phyloP scores from a whole-genome alignment of 1,139 yeast genomes.

The Candida mesenterica region DNA sequence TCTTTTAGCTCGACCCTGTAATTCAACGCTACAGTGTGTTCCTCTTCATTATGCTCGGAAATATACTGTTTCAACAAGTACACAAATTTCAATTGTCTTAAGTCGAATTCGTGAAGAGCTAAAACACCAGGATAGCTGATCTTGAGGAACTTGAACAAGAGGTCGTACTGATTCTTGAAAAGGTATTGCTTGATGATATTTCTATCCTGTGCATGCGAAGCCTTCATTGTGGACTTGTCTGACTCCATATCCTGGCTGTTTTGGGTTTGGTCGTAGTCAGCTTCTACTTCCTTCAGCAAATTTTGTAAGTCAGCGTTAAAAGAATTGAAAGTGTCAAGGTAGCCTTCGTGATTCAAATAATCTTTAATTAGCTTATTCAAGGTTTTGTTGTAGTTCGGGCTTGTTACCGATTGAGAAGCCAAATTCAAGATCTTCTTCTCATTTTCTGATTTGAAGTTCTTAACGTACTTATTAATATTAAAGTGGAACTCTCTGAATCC shows the following conservation, averaged over 20 bases:
- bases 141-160: slow-evolving; percentile 42
- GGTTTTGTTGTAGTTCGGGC: slow-evolving; percentile 27
- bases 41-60: slow-evolving; percentile 15
- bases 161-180: slow-evolving; percentile 47
- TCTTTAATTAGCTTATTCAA: slow-evolving; percentile 61
- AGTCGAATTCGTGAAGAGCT: slow-evolving; percentile 44
- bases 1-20: slow-evolving; percentile 11
- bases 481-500: slow-evolving; percentile 68
- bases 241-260: slow-evolving; percentile 11
- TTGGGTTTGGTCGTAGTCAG: slow-evolving; percentile 2
- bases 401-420: slow-evolving; percentile 3
- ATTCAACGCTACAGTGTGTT: slow-evolving; percentile 12
- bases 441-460: slow-evolving; percentile 33
- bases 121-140: slow-evolving; percentile 48
- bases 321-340: slow-evolving; percentile 62
- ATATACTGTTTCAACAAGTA: slow-evolving; percentile 23
- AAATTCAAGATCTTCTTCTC: slow-evolving; percentile 19
- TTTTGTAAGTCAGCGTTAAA: slow-evolving; percentile 46
- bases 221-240: slow-evolving; percentile 16
- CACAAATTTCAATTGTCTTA: slow-evolving; percentile 52
- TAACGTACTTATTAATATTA: slow-evolving; percentile 68
- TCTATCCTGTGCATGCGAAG: slow-evolving; percentile 46
- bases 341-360: slow-evolving; percentile 74
- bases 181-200: slow-evolving; percentile 50
- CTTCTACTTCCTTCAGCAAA: slow-evolving; percentile 25